A percentile compares a stretch with the other conserved stretches of the same genome.
phyloP scores from a whole-genome alignment of 1,284 basidiomycete species.

The Rhodofomes roseus region DNA sequence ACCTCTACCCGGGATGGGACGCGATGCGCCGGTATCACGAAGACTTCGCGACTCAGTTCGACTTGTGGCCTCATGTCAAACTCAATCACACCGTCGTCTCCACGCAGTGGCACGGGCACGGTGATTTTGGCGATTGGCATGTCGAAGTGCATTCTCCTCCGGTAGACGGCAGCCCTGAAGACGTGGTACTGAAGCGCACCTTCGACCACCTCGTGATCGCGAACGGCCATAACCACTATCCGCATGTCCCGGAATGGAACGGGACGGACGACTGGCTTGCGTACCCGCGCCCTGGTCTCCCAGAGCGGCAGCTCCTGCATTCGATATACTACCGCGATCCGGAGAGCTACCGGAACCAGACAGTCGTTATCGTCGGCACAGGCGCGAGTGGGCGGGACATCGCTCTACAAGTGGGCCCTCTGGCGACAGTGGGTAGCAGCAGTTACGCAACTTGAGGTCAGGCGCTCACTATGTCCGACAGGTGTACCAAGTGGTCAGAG shows the following conservation, averaged over 20 bases:
- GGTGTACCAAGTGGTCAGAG: slow-evolving; percentile 42
- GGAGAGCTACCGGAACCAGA: slow-evolving; percentile 36
- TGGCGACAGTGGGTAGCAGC: slow-evolving; percentile 35
- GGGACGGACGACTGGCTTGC: slow-evolving; percentile 48
- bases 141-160: slow-evolving; percentile 25
- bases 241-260: slow-evolving; percentile 39
- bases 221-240: slow-evolving; percentile 51
- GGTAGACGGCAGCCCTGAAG: not conserved
- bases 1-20: slow-evolving; percentile 46
- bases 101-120: slow-evolving; percentile 42
- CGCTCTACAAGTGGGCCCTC: slow-evolving; percentile 36
- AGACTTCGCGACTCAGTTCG: slow-evolving; percentile 36
- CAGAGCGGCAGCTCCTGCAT: slow-evolving; percentile 40
- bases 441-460: not conserved
- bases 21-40: slow-evolving; percentile 44
- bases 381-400: slow-evolving; percentile 49
- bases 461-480: slow-evolving; percentile 13
- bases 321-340: slow-evolving; percentile 54
- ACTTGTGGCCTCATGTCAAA: slow-evolving; percentile 37
- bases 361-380: slow-evolving; percentile 49
- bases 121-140: slow-evolving; percentile 41
- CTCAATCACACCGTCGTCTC: slow-evolving; percentile 44
- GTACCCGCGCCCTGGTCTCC: slow-evolving; percentile 21
- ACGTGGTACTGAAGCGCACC: slow-evolving; percentile 11
- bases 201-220: slow-evolving; percentile 55